Base-by-base conservation (phyloP, 2,329 filamentous ascomycete species). In the Epichloe hybrida region DNA sequence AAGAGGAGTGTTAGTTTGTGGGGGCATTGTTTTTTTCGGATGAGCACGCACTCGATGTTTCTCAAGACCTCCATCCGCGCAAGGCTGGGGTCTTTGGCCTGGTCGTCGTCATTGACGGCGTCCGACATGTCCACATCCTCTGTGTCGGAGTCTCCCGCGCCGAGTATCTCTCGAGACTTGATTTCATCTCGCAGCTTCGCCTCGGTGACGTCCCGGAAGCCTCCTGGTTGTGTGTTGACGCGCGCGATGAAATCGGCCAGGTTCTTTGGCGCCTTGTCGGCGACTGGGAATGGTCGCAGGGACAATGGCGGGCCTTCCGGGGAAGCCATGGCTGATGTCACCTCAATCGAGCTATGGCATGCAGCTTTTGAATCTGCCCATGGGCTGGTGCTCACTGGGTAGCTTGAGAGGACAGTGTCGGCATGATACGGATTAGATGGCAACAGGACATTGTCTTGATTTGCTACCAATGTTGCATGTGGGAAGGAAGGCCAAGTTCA, bases 181-280 rank as follows among this genome's bases (percentile, higher is more conserved):
- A 93, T 82, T 60, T 93, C 83, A 37, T 83, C 77, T 47, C 76
- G 76, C 38, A 97, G 70, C 42, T 80, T 76, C 48, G 81, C 76
- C 65, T 95, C 86, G 47, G 81, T 87, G 56, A 97, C 74, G 58
- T 83, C 75, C 53, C 88, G 83, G 63, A 97, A 94, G 23, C 88
- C 86, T 13, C 87, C 88, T 0, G 67, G 59, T 53, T 86, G 83
- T 60, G 94, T 83, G 58, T 89, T 86, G 61, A 95, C 84, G 57
- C 90, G 88, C 52, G 77, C 72, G 57, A 96, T 88, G 58, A 91
- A 84, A 45, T 84, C 77, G 51, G 78, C 73, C n/a, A 96, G 73
- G 45, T 74, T 77, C 62, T 77, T 79, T 35, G 76, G 74, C 61
- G 71, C 73, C 61, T 70, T 77, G 68, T 72, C 76, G 60, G 69